Evolutionary conservation across 176 grass and related monocot genomes (phyloP).

Genomic region (Urochloa ruziziensis): DNA sequence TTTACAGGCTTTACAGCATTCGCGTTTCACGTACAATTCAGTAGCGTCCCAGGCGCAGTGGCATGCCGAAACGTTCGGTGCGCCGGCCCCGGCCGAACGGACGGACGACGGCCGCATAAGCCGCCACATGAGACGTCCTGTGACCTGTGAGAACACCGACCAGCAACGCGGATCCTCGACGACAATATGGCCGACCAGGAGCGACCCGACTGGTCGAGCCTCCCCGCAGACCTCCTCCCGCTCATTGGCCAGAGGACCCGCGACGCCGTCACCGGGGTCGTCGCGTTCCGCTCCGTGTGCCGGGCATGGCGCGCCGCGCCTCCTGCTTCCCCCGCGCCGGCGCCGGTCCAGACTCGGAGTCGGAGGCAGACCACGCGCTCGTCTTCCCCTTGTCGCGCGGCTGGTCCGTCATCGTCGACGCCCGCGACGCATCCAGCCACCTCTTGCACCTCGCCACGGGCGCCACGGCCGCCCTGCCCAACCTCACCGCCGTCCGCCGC

Average conservation of each 20-base stretch:
- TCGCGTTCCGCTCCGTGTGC: conserved; percentile 14
- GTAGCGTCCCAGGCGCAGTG: no score
- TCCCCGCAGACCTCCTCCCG: background rate
- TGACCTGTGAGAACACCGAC: no score
- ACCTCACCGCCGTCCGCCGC: background rate
- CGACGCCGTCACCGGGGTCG: background rate
- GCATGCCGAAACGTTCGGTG: no score
- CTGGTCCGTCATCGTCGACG: conserved; percentile 10
- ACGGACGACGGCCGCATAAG: no score
- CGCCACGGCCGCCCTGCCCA: background rate
- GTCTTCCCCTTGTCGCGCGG: background rate
- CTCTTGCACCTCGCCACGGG: conserved; percentile 28
- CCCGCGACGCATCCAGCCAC: conserved; percentile 1
- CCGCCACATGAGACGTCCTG: no score
- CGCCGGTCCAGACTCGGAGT: background rate
- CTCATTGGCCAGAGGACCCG: background rate
- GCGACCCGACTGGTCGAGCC: background rate
- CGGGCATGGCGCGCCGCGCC: background rate
- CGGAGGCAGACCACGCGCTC: background rate
- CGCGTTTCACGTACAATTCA: no score
- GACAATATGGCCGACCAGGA: background rate
- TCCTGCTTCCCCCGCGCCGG: background rate
- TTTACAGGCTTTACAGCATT: no score
- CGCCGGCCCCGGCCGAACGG: no score
- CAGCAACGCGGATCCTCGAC: no score